Percentiles rank a stretch among this genome's conserved stretches.
These are phyloP conservation scores for Dendrobium officinale DNA, from an alignment of 106 monocot genomes.

Conservation along the genomic window DNA sequence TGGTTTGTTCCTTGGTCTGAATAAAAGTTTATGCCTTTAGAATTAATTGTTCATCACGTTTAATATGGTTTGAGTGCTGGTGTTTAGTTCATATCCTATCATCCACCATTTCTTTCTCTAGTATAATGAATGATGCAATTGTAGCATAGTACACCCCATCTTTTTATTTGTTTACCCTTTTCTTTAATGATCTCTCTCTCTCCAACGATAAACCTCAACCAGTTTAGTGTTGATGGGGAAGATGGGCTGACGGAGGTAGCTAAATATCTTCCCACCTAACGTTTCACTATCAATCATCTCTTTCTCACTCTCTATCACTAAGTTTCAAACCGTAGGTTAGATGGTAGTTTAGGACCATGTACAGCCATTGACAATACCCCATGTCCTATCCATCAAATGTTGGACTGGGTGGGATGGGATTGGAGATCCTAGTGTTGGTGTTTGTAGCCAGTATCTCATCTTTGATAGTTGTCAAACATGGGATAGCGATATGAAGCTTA, in stretches of 20 bases:
- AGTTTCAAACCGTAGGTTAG: neutral
- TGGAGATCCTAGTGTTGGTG: neutral
- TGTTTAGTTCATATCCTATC: neutral
- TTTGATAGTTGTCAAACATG: neutral
- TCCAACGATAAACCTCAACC: neutral
- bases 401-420: neutral
- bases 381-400: neutral
- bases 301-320: neutral
- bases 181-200: neutral
- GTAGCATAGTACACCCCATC: neutral
- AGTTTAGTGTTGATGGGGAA: neutral
- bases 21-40: neutral
- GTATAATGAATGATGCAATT: neutral
- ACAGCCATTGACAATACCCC: neutral
- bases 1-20: neutral
- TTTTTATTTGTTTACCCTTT: neutral
- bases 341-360: neutral
- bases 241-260: neutral
- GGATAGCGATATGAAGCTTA: neutral
- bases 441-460: neutral
- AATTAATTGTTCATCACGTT: neutral
- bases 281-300: neutral
- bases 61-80: neutral
- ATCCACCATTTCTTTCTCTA: neutral
- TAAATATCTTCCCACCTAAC: neutral